Conservation (phyloP, 2,329 filamentous ascomycete genomes). For the Cordyceps cateniannulata region DNA sequence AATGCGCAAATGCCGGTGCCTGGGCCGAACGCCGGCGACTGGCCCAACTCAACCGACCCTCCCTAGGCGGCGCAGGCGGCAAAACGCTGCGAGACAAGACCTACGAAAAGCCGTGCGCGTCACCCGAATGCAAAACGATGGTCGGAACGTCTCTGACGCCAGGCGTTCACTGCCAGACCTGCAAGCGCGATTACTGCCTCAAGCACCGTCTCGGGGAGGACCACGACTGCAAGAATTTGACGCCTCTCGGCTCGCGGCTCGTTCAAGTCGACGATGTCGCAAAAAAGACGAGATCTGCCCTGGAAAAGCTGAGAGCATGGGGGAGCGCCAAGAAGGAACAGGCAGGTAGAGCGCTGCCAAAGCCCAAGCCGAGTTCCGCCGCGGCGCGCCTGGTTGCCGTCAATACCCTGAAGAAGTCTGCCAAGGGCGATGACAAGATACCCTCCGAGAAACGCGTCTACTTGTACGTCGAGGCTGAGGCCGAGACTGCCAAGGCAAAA, state of each 20-base stretch:
- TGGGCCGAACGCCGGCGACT: slow-evolving; percentile 54
- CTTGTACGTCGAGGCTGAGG: slow-evolving; percentile 82
- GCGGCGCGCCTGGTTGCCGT: slow-evolving; percentile 62
- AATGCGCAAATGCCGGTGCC: slow-evolving; percentile 53
- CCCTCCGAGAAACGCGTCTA: slow-evolving; percentile 82
- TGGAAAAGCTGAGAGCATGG: slow-evolving; percentile 76
- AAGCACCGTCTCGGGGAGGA: slow-evolving; percentile 72
- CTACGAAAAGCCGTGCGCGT: slow-evolving; percentile 61
- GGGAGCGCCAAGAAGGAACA: slow-evolving; percentile 64
- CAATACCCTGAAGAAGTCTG: slow-evolving; percentile 74
- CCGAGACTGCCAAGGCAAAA: slow-evolving; percentile 76
- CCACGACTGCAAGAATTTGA: slow-evolving; percentile 75
- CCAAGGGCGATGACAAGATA: slow-evolving; percentile 84
- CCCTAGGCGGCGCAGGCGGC: slow-evolving; percentile 41
- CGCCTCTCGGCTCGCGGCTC: slow-evolving; percentile 46
- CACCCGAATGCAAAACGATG: slow-evolving; percentile 59
- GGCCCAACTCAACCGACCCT: slow-evolving; percentile 46
- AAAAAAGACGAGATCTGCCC: slow-evolving; percentile 65
- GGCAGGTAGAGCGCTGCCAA: slow-evolving; percentile 52
- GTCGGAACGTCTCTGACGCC: slow-evolving; percentile 63
- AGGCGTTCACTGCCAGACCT: slow-evolving; percentile 64
- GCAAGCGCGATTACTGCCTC: slow-evolving; percentile 69
- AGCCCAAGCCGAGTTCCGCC: slow-evolving; percentile 55
- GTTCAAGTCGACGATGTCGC: slow-evolving; percentile 42
- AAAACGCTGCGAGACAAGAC: slow-evolving; percentile 48